Base-by-base conservation (phyloP, 495 filamentous ascomycete genomes). In the Podospora pseudocomata region DNA sequence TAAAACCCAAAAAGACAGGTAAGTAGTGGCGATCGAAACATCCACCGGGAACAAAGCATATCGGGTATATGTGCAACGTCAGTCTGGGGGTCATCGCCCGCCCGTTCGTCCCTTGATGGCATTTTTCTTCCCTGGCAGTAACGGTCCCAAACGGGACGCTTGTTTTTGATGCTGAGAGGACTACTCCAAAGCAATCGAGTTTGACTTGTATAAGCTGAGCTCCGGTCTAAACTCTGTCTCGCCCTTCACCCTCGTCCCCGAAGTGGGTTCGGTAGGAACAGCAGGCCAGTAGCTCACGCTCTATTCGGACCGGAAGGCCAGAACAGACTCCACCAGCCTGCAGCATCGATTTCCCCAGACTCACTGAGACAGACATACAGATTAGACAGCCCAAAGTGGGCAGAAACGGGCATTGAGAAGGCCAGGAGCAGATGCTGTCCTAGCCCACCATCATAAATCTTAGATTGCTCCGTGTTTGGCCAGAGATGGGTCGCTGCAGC, bases 51-150 rank as follows among this genome's bases (percentile, higher is more conserved):
- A 67, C 66, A 66, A 73, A 73, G 66, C 68, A 68, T 73, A 70
- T 73, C 71, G 71, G 71, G 64, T 68, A 71, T 49, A 65, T 68
- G 71, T 73, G 71, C 57, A 15, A 73, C 71, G 26, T 19, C 32
- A 32, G 15, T 63, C 20, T 63, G 2, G 27, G 59, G 26, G 61
- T 11, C 27, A 28, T 19, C 27, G 26, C 59, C 23, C 20, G 20
- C 49, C 32, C 6, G 16, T 63, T 13, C 39, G 11, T 49, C 39
- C 39, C 39, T 49, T 49, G 39, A 49, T 9, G 7, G 5, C 34
- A 2, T 39, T 39, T 39, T 3, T 11, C 11, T 39, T 39, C 11
- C 15, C 15, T 49, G 39, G 15, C 2, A 11, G 39, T 16, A 49
- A 49, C 39, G 39, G 39, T 49, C 15, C 39, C 3, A 49, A 49